These are phyloP conservation scores for Calonectria multiphialidica DNA, from an alignment of 2,329 filamentous ascomycete species.

Conservation along the genomic window DNA sequence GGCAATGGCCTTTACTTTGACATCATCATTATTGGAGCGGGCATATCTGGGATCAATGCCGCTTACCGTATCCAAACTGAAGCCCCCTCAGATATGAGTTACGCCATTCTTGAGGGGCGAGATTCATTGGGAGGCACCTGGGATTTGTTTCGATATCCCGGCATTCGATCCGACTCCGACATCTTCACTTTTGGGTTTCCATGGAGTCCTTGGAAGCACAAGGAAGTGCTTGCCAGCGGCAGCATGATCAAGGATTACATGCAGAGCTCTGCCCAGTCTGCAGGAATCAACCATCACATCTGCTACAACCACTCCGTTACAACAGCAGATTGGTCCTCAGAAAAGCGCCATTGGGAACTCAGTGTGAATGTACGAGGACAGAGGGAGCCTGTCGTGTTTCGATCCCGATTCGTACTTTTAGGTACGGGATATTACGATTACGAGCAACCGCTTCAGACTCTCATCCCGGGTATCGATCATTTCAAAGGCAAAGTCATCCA, in stretches of 20 bases:
- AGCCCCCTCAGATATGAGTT: slow-evolving; percentile 56
- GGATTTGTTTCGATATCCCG: slow-evolving; percentile 81
- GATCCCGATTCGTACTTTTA: neutral
- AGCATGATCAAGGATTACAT: neutral
- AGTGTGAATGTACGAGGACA: slow-evolving; percentile 40
- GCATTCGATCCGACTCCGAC: slow-evolving; percentile 74
- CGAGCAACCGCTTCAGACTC: slow-evolving; percentile 63
- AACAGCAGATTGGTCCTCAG: neutral
- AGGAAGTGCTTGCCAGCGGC: slow-evolving; percentile 37
- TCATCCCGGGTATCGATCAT: slow-evolving; percentile 54
- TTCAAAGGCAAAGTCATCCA: slow-evolving; percentile 64
- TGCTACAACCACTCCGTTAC: neutral
- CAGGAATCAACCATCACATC: slow-evolving; percentile 38
- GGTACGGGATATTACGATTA: slow-evolving; percentile 44
- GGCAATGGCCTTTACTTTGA: slow-evolving; percentile 48
- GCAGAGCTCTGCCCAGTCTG: neutral
- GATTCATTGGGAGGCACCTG: slow-evolving; percentile 79
- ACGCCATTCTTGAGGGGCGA: slow-evolving; percentile 76
- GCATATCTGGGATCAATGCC: slow-evolving; percentile 81
- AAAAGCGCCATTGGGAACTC: neutral
- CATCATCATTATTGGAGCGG: slow-evolving; percentile 76
- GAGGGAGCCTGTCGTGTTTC: neutral
- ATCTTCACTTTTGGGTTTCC: slow-evolving; percentile 74
- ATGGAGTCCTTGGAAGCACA: slow-evolving; percentile 75
- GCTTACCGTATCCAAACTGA: slow-evolving; percentile 74